phyloP scores from a whole-genome alignment of 2,329 filamentous ascomycete species.

The Venturia carpophila region DNA sequence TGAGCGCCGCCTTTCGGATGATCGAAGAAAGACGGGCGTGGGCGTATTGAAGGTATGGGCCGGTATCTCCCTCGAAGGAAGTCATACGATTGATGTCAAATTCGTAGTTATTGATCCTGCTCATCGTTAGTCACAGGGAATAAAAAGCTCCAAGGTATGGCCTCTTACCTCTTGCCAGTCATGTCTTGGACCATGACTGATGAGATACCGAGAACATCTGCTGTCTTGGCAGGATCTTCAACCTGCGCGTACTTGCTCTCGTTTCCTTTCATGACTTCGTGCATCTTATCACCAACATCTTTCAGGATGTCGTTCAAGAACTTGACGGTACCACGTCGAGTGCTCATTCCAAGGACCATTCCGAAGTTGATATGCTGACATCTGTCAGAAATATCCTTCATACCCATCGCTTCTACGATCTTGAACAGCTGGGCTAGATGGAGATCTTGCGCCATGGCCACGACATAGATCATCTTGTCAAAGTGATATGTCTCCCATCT shows the following conservation, averaged over 20 bases:
- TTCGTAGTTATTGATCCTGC: constrained; percentile 54
- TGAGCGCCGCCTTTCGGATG: constrained; percentile 49
- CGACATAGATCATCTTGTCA: constrained; percentile 62
- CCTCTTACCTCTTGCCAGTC: constrained; percentile 73
- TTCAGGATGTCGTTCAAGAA: constrained; percentile 44
- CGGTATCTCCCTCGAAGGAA: constrained; percentile 72
- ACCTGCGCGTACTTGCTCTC: constrained; percentile 85
- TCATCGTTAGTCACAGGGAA: constrained; percentile 11
- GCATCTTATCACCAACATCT: constrained; percentile 82
- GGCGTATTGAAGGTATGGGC: constrained; percentile 71
- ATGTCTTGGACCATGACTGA: constrained; percentile 98
- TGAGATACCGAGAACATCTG: constrained; percentile 85
- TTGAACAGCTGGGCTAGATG: constrained; percentile 59
- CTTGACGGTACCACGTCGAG: constrained; percentile 48
- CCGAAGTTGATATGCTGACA: constrained; percentile 60
- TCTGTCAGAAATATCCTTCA: constrained; percentile 50
- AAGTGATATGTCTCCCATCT: constrained; percentile 50
- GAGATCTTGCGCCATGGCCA: constrained; percentile 57
- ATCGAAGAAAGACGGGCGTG: constrained; percentile 61
- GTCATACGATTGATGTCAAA: constrained; percentile 79
- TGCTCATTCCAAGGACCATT: constrained; percentile 59
- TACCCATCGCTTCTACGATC: constrained; percentile 54
- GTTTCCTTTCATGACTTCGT: constrained; percentile 92
- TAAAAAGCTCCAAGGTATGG: neutral
- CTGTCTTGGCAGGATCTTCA: constrained; percentile 68